Base-by-base conservation (phyloP, 768 basidiomycete genomes). In the Pleurotus tuoliensis region DNA sequence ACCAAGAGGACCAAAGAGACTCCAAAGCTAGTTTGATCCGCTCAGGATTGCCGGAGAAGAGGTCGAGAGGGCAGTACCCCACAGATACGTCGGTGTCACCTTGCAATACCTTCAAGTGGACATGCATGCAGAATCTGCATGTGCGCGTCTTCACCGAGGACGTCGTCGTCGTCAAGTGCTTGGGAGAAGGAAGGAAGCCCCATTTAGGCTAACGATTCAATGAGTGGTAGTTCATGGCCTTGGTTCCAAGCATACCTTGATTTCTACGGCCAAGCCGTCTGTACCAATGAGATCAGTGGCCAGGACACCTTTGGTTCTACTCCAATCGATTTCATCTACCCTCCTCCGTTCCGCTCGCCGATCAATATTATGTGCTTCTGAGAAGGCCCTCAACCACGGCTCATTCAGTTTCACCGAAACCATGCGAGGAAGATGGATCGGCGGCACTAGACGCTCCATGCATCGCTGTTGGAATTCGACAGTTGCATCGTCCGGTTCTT, bases 111-210 rank as follows among this genome's bases (percentile, higher is more conserved):
- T 76, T 84, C 64, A 85, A 65, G 58, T 82, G 76, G 1, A 83
- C 76, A 68, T 98, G 93, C 88, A 98, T 90, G 68, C 93, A 94
- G 69, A 92, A 95, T 60, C 96, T 82, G 73, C 94, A 96, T 13
- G 89, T 87, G 39, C 69, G 72, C 5, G 76, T 76, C 76, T 98
- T 98, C 61, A 84, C 70, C 1, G 64, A 58, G 12, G 69, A 75
- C 1, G 86, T 88, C 39, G 73, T 70, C 3, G 75, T 62, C 5
- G 92, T 88, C 38, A 94, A 75, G 69, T 87, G 78, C 2, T 64
- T 61, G 4, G 78, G 65, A 30, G 75, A 77, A 2, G 96, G 94
- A 39, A 98, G 71, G 70, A 99, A 97, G 3, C 86, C 93, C 95
- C 96, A 99, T 76, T 99, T 99, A 30, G 96, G 96, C 96, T 97